Evolutionary conservation across 1,284 basidiomycete genomes (phyloP), one percentile per base, ranked within the genome.

Genomic region (Boletus mariae): DNA sequence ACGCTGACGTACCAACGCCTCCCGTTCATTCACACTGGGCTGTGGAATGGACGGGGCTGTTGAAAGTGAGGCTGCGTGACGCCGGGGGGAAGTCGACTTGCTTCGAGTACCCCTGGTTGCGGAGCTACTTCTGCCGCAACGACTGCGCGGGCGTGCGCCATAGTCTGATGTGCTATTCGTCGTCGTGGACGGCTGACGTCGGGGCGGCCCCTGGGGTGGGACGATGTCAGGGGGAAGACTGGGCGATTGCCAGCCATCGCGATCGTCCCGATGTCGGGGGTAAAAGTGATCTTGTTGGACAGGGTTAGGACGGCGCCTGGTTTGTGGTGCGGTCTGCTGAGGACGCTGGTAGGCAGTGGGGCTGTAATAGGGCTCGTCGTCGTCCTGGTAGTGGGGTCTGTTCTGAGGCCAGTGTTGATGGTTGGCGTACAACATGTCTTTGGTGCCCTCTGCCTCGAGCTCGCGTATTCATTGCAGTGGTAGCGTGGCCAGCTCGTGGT

Each of bases 211-310:
- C 20, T 55, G 59, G 11, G 61, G 46, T 12, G 45, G 38, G 29
- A 13, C 8, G n/a, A 45, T 6, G 25, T 66, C 55, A n/a, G 64
- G 59, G 26, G 13, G 51, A 12, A 20, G 60, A 17, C 54, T 50
- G 0, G 61, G 34, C 3, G 57, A 20, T 5, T 49, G 15, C 64
- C 61, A 57, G 9, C 47, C 7, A 4, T 63, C 61, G 12, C 63
- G 49, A 54, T 64, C 61, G 32, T 66, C 60, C 6, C 54, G 61
- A 64, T 64, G 52, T 46, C 64, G 49, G 17, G 47, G 55, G 29
- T 66, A 63, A 48, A 44, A 29, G 35, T 56, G 54, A 29, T 66
- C 64, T 43, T 56, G 60, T 0, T 38, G 47, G 6, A 11, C 23
- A 9, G 54, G 42, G 38, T 60, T 57, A 4, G 50, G 57, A 29